Evolutionary conservation across 2,329 filamentous ascomycete species (phyloP).

Genomic region (Ceratocystis cubensis): DNA sequence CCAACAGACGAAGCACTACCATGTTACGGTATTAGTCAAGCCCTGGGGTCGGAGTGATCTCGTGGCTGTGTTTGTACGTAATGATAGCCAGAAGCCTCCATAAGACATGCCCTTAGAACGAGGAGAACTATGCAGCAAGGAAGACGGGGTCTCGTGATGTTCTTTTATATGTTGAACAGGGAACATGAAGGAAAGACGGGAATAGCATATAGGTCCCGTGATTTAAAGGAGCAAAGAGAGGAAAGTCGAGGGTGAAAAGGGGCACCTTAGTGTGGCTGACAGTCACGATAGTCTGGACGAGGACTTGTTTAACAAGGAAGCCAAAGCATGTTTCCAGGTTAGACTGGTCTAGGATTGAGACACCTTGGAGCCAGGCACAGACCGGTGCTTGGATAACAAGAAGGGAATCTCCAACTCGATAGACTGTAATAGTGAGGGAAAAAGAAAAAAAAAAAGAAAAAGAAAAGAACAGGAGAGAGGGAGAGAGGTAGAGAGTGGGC

Average conservation of each 20-base stretch:
- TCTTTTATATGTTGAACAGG: neutral
- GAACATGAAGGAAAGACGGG: neutral
- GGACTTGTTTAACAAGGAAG: neutral
- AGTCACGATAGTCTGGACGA: neutral
- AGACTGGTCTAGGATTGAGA: neutral
- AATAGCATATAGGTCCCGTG: neutral
- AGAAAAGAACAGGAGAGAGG: neutral
- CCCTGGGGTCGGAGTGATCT: neutral
- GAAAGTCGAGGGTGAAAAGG: neutral
- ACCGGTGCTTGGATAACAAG: neutral
- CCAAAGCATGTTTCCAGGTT: neutral
- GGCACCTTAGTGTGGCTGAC: neutral
- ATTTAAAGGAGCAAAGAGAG: neutral
- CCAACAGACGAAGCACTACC: neutral
- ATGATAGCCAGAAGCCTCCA: neutral
- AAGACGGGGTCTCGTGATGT: slow-evolving; percentile 1
- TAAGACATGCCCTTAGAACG: neutral
- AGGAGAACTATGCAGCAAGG: neutral
- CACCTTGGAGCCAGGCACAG: neutral
- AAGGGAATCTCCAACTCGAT: neutral
- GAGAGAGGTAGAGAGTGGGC: neutral
- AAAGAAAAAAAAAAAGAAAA: neutral
- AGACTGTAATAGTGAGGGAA: neutral
- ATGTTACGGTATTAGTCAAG: neutral
- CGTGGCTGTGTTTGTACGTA: slow-evolving; percentile 5